Base-by-base conservation (phyloP, 2,329 filamentous ascomycete genomes). In the Penicillium vulpinum region DNA sequence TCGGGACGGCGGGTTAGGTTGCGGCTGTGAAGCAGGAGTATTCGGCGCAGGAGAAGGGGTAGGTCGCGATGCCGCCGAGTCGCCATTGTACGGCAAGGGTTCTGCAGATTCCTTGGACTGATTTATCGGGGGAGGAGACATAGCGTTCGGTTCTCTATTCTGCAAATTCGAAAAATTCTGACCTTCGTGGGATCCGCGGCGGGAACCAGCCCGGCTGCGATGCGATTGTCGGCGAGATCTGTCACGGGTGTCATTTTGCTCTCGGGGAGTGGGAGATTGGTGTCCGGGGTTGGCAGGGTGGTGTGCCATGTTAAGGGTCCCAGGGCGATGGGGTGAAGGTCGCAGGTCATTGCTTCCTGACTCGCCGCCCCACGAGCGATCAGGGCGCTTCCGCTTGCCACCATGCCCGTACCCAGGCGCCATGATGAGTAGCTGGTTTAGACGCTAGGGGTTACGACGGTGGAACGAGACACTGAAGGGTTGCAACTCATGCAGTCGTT, bases 311-410 rank as follows among this genome's bases (percentile, higher is more conserved):
- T 78, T 78, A 62, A 80, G 72, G 58, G 72, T 77, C 61, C 70
- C 74, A 36, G 75, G 78, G 57, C 73, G 78, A 73, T 79, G 78
- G 63, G 75, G 78, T 61, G 78, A 80, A 59, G 76, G 78, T 60
- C 76, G 73, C 54, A 67, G 67, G 51, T 77, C 75, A 66, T 73
- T 73, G 40, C 68, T 60, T 28, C 46, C 67, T 43, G 73, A 73
- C 58, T 80, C 77, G 51, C 73, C 73, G 40, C 77, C 76, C 70
- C 73, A 79, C 38, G 72, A 72, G 64, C 77, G 70, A 54, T 80
- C 78, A 52, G 67, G 70, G 68, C 77, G 71, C 77, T 86, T 86
- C 60, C 84, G 78, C 77, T 87, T 87, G 52, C 76, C 75, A 62
- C 74, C 74, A 54, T 72, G 73, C 62, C 75, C 74, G 49, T 72